Evolutionary conservation across 2,329 filamentous ascomycete genomes (phyloP).

Genomic region (Whalleya microplaca): DNA sequence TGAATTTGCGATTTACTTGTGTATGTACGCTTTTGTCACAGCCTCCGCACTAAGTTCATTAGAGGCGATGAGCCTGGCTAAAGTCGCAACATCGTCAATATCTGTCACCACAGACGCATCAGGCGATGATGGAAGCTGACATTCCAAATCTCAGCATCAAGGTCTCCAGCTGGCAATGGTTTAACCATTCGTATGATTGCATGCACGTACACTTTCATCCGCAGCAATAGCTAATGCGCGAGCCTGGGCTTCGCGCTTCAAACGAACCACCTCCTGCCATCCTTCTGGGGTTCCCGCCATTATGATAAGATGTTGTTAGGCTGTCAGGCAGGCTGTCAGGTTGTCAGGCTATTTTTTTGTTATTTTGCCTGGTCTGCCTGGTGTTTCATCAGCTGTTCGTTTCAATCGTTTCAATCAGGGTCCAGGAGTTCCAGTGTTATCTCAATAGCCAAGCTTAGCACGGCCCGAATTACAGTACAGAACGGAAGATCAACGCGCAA

Average conservation of each 20-base stretch:
- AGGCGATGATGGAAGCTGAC: slow-evolving; percentile 12
- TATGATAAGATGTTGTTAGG: neutral
- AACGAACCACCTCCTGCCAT: slow-evolving; percentile 22
- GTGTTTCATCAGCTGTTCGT: neutral
- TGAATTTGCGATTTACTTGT: slow-evolving; percentile 15
- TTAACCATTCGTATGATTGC: neutral
- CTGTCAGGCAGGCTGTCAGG: no score
- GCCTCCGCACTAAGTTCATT: slow-evolving; percentile 23
- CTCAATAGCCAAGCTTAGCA: no score
- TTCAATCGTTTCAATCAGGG: neutral
- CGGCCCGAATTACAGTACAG: neutral
- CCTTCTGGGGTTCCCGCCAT: neutral
- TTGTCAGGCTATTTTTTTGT: no score
- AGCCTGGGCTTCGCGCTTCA: slow-evolving; percentile 19
- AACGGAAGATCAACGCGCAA: neutral
- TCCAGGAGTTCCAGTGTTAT: no score
- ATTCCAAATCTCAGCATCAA: slow-evolving; percentile 11
- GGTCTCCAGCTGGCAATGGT: neutral
- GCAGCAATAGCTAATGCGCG: slow-evolving; percentile 10
- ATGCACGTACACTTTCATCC: slow-evolving; percentile 17
- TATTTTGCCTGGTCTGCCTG: no score
- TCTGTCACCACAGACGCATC: slow-evolving; percentile 10
- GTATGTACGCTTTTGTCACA: slow-evolving; percentile 26
- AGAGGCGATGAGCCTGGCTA: slow-evolving; percentile 16
- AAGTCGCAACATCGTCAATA: slow-evolving; percentile 18